Evolutionary conservation across 768 basidiomycete genomes (phyloP).

Genomic region (Lentinula aciculospora): DNA sequence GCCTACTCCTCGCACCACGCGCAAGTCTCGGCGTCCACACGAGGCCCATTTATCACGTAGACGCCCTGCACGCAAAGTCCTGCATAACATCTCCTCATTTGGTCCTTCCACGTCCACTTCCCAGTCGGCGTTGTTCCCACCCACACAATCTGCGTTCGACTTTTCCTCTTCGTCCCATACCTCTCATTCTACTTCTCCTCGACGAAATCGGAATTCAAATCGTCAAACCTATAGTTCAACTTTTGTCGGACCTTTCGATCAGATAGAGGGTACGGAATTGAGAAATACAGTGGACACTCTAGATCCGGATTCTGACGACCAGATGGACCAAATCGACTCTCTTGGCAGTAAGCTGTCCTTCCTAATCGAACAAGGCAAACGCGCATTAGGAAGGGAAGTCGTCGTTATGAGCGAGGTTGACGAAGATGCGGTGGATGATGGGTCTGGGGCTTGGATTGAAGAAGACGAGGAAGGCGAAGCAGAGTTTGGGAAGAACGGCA

Average conservation of each 20-base stretch:
- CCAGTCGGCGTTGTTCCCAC: conserved; percentile 19
- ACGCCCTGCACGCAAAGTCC: conserved; percentile 5
- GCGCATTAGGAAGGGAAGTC: conserved; percentile 70
- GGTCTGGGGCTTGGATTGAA: conserved; percentile 70
- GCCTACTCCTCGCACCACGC: conserved; percentile 44
- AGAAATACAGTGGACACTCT: neutral
- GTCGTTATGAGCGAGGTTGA: conserved; percentile 71
- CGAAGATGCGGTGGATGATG: conserved; percentile 77
- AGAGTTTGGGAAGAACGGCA: neutral
- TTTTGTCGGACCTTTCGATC: conserved; percentile 27
- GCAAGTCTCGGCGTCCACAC: conserved; percentile 7
- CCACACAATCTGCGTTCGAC: conserved; percentile 36
- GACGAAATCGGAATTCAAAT: conserved; percentile 11
- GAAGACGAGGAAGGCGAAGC: conserved; percentile 29
- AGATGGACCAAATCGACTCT: conserved; percentile 67
- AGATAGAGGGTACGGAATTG: neutral
- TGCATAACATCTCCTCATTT: conserved; percentile 7
- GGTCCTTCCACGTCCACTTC: conserved; percentile 8
- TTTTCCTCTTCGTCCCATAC: conserved; percentile 20
- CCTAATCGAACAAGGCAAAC: conserved; percentile 77
- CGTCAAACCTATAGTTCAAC: conserved; percentile 26
- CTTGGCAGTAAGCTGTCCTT: conserved; percentile 63
- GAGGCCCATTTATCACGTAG: conserved; percentile 6
- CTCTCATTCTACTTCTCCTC: neutral
- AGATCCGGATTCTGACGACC: neutral